A percentile compares a stretch with the other conserved stretches of the same genome.
These are phyloP conservation scores for Apiotrichum laibachii DNA, from an alignment of 1,284 basidiomycete species.

Conservation along the genomic window DNA sequence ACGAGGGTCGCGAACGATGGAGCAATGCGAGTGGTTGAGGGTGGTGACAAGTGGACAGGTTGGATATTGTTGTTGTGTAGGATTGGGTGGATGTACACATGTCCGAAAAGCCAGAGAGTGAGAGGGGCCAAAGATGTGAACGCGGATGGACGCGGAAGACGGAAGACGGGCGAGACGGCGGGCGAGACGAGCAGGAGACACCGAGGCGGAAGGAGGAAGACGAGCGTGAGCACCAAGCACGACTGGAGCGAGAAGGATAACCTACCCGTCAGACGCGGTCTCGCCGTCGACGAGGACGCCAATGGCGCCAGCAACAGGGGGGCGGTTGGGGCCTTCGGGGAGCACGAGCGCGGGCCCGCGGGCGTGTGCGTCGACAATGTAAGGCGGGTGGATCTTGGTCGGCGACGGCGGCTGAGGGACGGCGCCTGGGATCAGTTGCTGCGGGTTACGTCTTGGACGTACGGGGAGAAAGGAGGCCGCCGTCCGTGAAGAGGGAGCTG, in stretches of 20 bases:
- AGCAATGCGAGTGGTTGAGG: too few relatives aligned
- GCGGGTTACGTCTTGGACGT: slow-evolving; percentile 3
- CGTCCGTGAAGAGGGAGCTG: slow-evolving; percentile 32
- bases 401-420: slow-evolving; percentile 39
- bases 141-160: too few relatives aligned
- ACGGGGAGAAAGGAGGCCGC: slow-evolving; percentile 44
- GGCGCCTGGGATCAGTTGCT: slow-evolving; percentile 21
- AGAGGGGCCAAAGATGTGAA: too few relatives aligned
- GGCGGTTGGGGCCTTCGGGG: background rate
- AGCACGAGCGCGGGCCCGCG: slow-evolving; percentile 14
- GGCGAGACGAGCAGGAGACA: too few relatives aligned
- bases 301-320: slow-evolving; percentile 9
- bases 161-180: too few relatives aligned
- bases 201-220: background rate
- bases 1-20: too few relatives aligned
- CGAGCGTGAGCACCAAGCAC: background rate
- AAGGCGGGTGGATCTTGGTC: slow-evolving; percentile 37
- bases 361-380: slow-evolving; percentile 42
- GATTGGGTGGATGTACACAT: too few relatives aligned
- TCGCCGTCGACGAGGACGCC: slow-evolving; percentile 8
- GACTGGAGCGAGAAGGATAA: background rate
- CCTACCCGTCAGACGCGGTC: background rate
- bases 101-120: too few relatives aligned
- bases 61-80: too few relatives aligned
- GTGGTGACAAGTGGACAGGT: too few relatives aligned